Evolutionary conservation across 2,329 filamentous ascomycete species (phyloP), one percentile per base, ranked within the genome.

Genomic region (Colletotrichum sp.): DNA sequence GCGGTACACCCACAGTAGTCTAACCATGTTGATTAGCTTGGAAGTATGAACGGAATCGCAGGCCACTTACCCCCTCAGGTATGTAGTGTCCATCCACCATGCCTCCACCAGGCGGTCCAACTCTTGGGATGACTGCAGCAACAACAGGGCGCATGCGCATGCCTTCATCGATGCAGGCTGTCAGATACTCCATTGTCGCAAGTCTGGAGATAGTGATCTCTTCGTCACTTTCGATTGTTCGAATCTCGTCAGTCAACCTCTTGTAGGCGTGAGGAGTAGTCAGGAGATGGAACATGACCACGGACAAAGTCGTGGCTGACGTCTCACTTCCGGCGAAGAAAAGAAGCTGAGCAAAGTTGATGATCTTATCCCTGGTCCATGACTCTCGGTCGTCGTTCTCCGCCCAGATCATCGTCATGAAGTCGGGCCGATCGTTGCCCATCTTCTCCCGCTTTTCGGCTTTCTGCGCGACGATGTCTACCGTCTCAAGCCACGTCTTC

Each of bases 91-190:
- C 82, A 28, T 79, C 77, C 67, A 86, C 80, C 4, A 75, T 78
- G 1, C 80, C 82, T 5, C 85, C 85, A 6, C 63, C 66, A 12
- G 48, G 28, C 0, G 66, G 66, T 3, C 44, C 66, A 24, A 55
- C 44, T 26, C 66, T 22, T 2, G 66, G 66, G 9, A 68, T 57
- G 8, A 55, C 66, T 15, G 52, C 52, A 7, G 77, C 71, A 44
- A 78, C 66, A 39, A 60, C 55, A 15, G 85, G 84, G 70, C 84
- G 86, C 70, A 86, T 79, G 13, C 86, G 81, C 52, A 87, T 73
- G 12, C 80, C 80, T 78, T 88, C 86, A 12, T 86, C 80, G 13
- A 87, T 78, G 66, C 79, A 80, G 12, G 84, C 85, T 15, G 80
- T 66, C 63, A 66, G 24, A 44, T 66, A 66, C 32, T 66, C 75